Evolutionary conservation across 2,329 filamentous ascomycete genomes (phyloP).

Genomic region (Pseudopithomyces maydicus): DNA sequence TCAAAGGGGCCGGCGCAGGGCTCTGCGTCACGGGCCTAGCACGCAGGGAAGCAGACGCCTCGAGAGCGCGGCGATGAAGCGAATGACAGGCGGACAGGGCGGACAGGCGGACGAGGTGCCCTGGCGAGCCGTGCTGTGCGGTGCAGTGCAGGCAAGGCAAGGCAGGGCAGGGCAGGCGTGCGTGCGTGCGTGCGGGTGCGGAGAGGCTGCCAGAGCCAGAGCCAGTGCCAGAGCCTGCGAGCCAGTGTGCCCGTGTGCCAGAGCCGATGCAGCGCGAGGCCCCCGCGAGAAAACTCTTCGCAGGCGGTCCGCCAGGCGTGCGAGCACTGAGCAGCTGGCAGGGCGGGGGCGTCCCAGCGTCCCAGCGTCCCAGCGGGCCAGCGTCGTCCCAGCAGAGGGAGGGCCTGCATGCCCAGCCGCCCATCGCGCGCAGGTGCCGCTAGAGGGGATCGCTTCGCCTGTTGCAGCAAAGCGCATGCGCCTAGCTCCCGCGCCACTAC

Average conservation of each 20-base stretch:
- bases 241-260: conserved; percentile 10
- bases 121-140: background rate
- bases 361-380: too few relatives aligned
- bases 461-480: background rate
- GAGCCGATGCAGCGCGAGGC: conserved; percentile 14
- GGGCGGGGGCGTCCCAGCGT: background rate
- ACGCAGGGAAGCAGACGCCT: background rate
- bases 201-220: too few relatives aligned
- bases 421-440: background rate
- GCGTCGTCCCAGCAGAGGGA: background rate
- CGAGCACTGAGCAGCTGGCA: background rate
- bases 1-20: conserved; percentile 36
- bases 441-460: conserved; percentile 9
- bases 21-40: conserved; percentile 15
- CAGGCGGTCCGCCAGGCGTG: background rate
- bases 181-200: too few relatives aligned
- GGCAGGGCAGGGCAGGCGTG: conserved; percentile 7
- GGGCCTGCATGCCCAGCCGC: background rate
- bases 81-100: conserved; percentile 30
- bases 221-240: too few relatives aligned
- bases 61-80: conserved; percentile 14
- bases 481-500: conserved; percentile 31
- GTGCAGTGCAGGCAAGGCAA: background rate
- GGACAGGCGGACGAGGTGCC: conserved; percentile 14
- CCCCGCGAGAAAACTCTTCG: conserved; percentile 7